These are phyloP conservation scores for Panellus pusillus DNA, from an alignment of 768 basidiomycete genomes.

Conservation along the genomic window DNA sequence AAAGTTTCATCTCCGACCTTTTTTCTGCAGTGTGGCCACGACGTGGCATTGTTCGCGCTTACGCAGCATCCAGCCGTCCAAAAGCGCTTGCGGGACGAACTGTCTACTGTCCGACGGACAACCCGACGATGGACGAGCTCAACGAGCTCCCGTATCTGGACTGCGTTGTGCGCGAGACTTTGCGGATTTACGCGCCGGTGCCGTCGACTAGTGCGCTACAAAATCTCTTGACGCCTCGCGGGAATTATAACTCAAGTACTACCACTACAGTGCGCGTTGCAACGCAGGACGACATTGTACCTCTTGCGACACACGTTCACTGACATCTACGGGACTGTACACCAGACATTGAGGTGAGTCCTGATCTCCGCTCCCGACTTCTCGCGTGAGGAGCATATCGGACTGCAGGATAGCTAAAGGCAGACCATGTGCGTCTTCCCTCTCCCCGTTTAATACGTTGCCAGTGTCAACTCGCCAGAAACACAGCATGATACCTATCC, in stretches of 20 bases:
- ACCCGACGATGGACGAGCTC: slow-evolving; percentile 68
- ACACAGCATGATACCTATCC: slow-evolving; percentile 38
- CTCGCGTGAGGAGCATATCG: neutral
- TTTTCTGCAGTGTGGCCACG: slow-evolving; percentile 36
- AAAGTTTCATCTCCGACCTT: neutral
- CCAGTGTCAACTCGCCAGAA: slow-evolving; percentile 1
- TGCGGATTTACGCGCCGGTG: slow-evolving; percentile 6
- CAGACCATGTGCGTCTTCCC: slow-evolving; percentile 5
- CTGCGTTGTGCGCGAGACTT: slow-evolving; percentile 10
- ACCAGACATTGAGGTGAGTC: slow-evolving; percentile 30
- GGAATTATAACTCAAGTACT: slow-evolving; percentile 31
- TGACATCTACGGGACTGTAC: slow-evolving; percentile 33
- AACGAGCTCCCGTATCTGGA: slow-evolving; percentile 69
- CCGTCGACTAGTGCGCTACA: no score
- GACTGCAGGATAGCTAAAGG: slow-evolving; percentile 20
- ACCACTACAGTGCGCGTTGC: slow-evolving; percentile 36
- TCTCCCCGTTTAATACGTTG: slow-evolving; percentile 23
- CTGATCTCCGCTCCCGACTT: neutral
- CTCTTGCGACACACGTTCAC: slow-evolving; percentile 35
- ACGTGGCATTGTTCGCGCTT: slow-evolving; percentile 60
- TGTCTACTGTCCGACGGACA: slow-evolving; percentile 51
- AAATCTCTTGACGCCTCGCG: no score
- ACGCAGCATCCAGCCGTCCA: slow-evolving; percentile 49
- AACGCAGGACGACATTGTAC: slow-evolving; percentile 37
- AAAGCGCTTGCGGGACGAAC: slow-evolving; percentile 56